Conservation (phyloP, 306 rosid species). For the Cucumis cinereus region DNA sequence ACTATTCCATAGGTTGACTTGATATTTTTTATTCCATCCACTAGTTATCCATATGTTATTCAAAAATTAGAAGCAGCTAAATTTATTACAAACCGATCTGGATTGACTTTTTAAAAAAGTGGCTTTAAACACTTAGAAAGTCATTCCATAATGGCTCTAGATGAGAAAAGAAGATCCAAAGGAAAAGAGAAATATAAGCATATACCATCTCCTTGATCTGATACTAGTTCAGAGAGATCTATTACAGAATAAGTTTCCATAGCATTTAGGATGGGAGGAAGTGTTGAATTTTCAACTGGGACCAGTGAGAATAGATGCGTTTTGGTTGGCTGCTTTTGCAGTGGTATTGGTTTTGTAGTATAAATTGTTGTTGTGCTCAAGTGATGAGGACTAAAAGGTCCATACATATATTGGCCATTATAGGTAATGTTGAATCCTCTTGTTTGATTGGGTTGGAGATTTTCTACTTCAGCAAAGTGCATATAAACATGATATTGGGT, state of each 20-base stretch:
- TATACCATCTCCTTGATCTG: conserved; percentile 33
- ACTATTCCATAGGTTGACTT: conserved; percentile 3
- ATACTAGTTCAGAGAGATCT: conserved; percentile 19
- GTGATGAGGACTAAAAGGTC: not conserved
- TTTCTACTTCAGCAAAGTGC: conserved; percentile 39
- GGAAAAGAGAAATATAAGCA: not conserved
- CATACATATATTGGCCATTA: conserved; percentile 18
- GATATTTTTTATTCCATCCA: not conserved
- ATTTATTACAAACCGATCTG: too few relatives aligned
- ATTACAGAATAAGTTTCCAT: conserved; percentile 21
- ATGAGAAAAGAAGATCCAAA: not conserved
- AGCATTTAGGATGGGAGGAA: conserved; percentile 50
- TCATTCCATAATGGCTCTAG: too few relatives aligned
- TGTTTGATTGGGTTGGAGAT: conserved; percentile 14
- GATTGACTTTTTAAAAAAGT: too few relatives aligned
- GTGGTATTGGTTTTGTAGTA: not conserved
- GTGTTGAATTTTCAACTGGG: conserved; percentile 20
- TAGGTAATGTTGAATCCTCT: conserved; percentile 30
- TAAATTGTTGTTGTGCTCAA: conserved; percentile 13
- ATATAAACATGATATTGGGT: conserved; percentile 20
- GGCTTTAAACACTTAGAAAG: too few relatives aligned
- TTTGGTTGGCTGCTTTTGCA: conserved; percentile 1
- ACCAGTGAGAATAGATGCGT: conserved; percentile 8
- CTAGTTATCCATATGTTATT: not conserved
- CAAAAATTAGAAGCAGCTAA: not conserved